Evolutionary conservation across 352 stramenopile genomes (phyloP).

Genomic region (Phytophthora sp.): DNA sequence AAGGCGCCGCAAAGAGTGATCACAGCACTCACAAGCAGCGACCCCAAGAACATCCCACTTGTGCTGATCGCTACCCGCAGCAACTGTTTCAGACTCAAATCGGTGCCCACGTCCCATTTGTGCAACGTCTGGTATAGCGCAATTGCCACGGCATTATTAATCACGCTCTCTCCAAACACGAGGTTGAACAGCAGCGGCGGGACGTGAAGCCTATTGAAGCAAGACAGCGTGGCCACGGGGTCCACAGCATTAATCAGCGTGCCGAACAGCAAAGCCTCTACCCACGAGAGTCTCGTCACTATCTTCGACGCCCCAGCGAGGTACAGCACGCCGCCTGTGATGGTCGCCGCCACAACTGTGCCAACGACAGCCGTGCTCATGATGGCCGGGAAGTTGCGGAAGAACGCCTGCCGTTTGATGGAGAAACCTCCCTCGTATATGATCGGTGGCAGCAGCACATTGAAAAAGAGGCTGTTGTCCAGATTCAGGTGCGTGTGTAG

Average conservation of each 20-base stretch:
- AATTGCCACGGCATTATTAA: conserved; percentile 96
- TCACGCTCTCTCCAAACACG: conserved; percentile 94
- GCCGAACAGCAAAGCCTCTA: conserved; percentile 92
- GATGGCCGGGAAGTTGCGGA: conserved; percentile 87
- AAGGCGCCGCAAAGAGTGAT: conserved; percentile 82
- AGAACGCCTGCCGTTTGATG: conserved; percentile 88
- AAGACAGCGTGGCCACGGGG: conserved; percentile 93
- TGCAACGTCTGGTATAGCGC: conserved; percentile 93
- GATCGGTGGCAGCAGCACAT: conserved; percentile 86
- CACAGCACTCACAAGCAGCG: conserved; percentile 66
- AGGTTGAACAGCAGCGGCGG: conserved; percentile 94
- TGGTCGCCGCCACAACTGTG: conserved; percentile 75
- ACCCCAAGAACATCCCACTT: conserved; percentile 77
- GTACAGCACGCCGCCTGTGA: conserved; percentile 78
- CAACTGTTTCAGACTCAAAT: conserved; percentile 70
- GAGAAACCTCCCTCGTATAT: conserved; percentile 90
- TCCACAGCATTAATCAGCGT: conserved; percentile 94
- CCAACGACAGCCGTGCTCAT: conserved; percentile 84
- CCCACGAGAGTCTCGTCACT: conserved; percentile 82
- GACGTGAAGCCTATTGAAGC: conserved; percentile 91
- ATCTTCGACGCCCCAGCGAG: conserved; percentile 61
- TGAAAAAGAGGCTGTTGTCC: conserved; percentile 88
- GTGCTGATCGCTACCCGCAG: conserved; percentile 69
- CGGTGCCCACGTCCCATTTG: conserved; percentile 85
- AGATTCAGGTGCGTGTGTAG: conserved; percentile 82